Evolutionary conservation across 371 early-diverging fungal species (phyloP).

Genomic region (Mucor velutinosus): DNA sequence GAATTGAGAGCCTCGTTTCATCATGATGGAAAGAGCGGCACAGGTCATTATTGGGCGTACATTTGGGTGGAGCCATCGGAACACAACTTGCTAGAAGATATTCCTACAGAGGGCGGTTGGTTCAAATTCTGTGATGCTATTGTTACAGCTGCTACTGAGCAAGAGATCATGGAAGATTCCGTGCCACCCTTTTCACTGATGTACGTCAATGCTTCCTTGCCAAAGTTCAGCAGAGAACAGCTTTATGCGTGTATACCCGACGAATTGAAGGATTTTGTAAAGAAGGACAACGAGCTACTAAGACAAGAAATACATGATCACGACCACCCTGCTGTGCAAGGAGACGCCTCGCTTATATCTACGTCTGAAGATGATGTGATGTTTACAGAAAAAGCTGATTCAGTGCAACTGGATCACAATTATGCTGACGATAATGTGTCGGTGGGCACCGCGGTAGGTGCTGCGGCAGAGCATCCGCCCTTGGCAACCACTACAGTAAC

Average conservation of each 20-base stretch:
- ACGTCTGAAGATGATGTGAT: constrained; percentile 10
- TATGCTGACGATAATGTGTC: constrained; percentile 32
- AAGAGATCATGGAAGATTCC: constrained; percentile 32
- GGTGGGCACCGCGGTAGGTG: constrained; percentile 28
- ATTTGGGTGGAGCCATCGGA: constrained; percentile 34
- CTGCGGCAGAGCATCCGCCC: neutral
- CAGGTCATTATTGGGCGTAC: constrained; percentile 53
- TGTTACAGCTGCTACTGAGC: constrained; percentile 32
- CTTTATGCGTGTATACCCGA: constrained; percentile 23
- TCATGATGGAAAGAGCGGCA: constrained; percentile 42
- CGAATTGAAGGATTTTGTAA: constrained; percentile 21
- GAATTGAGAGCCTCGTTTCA: constrained; percentile 39
- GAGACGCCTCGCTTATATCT: neutral
- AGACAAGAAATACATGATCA: constrained; percentile 26
- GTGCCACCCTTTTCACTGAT: constrained; percentile 32
- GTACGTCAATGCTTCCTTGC: constrained; percentile 29
- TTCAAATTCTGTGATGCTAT: constrained; percentile 47
- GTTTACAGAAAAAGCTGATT: constrained; percentile 14
- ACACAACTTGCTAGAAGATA: constrained; percentile 13
- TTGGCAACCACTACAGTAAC: neutral
- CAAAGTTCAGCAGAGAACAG: constrained; percentile 11
- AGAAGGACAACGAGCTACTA: constrained; percentile 28
- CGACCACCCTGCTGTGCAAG: neutral
- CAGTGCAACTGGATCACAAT: neutral
- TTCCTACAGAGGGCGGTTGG: constrained; percentile 33